phyloP scores from a whole-genome alignment of 2,329 filamentous ascomycete species.

The Huntiella savannae region DNA sequence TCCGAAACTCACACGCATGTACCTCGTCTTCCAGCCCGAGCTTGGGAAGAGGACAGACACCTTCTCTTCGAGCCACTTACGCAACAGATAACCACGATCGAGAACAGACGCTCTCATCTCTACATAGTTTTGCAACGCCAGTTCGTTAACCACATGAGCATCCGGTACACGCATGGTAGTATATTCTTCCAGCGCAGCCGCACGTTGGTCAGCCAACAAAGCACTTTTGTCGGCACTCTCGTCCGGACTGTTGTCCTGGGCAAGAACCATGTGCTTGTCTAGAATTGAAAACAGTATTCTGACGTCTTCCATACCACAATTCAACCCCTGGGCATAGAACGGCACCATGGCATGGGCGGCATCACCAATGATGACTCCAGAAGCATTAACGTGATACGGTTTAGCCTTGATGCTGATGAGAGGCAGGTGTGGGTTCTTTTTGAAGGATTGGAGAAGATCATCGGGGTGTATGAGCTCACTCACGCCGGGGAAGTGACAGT shows the following conservation, averaged over 20 bases:
- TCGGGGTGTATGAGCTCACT: conserved; percentile 47
- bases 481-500: conserved; percentile 72
- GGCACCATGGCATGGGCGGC: conserved; percentile 96
- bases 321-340: conserved; percentile 97
- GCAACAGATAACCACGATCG: conserved; percentile 54
- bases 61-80: conserved; percentile 74
- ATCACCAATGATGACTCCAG: conserved; percentile 74
- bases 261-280: conserved; percentile 40
- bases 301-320: conserved; percentile 87
- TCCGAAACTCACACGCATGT: conserved; percentile 78
- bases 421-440: conserved; percentile 69
- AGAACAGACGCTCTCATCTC: conserved; percentile 85
- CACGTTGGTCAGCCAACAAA: conserved; percentile 35
- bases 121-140: conserved; percentile 76
- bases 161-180: conserved; percentile 55
- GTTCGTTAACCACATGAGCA: conserved; percentile 75
- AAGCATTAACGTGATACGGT: conserved; percentile 63
- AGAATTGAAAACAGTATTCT: conserved; percentile 68
- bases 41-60: conserved; percentile 57
- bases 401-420: conserved; percentile 85
- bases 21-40: conserved; percentile 81
- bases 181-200: conserved; percentile 55
- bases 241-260: conserved; percentile 25
- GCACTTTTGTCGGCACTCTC: conserved; percentile 18
- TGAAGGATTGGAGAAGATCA: conserved; percentile 57